phyloP scores from a whole-genome alignment of 148 eudicot genomes.

The Bassia scoparia region DNA sequence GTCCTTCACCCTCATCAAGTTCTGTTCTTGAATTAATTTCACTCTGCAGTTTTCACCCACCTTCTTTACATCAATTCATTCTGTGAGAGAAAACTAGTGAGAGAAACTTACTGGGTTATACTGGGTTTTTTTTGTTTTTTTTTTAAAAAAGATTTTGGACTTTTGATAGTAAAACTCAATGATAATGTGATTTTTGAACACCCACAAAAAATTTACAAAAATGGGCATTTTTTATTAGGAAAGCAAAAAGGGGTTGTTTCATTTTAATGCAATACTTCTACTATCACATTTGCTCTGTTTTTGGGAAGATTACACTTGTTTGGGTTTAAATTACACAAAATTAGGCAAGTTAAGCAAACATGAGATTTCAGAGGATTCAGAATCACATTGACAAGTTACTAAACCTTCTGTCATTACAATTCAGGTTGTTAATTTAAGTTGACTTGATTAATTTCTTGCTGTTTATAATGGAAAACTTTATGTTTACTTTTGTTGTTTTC shows the following conservation, averaged over 20 bases:
- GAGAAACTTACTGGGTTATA: slow-evolving; percentile 16
- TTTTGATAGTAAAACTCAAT: background rate
- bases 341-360: slow-evolving; percentile 63
- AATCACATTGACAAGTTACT: slow-evolving; percentile 66
- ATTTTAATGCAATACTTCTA: slow-evolving; percentile 4
- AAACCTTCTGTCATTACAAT: slow-evolving; percentile 74
- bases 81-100: slow-evolving; percentile 10
- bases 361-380: slow-evolving; percentile 80
- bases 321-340: slow-evolving; percentile 55
- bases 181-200: slow-evolving; percentile 3
- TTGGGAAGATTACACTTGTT: slow-evolving; percentile 26
- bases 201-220: slow-evolving; percentile 1
- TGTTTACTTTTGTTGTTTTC: slow-evolving; percentile 1
- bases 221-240: slow-evolving; percentile 26
- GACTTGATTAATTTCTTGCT: background rate
- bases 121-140: slow-evolving; percentile 20
- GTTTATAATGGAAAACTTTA: background rate
- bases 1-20: slow-evolving; percentile 10
- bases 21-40: slow-evolving; percentile 15
- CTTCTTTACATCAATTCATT: slow-evolving; percentile 11
- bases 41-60: slow-evolving; percentile 26
- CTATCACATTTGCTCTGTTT: slow-evolving; percentile 24
- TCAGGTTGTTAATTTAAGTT: slow-evolving; percentile 38
- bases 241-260: slow-evolving; percentile 6
- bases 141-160: background rate